A percentile compares a stretch with the other conserved stretches of the same genome.
Evolutionary conservation across 148 eudicot genomes (phyloP).

Genomic region (Fagopyrum tataricum): DNA sequence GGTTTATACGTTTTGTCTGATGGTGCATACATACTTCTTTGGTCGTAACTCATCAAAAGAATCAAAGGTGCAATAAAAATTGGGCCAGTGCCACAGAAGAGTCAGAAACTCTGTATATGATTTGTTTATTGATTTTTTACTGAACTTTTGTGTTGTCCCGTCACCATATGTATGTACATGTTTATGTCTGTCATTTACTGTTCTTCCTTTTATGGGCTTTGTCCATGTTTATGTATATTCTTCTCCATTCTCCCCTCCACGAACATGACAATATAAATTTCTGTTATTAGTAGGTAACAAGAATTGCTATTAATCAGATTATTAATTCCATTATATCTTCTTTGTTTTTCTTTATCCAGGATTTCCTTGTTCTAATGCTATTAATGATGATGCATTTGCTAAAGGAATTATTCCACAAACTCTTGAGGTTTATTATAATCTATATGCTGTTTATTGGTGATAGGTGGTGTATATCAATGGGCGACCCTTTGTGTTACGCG

Average conservation of each 20-base stretch:
- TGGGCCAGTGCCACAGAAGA: background rate
- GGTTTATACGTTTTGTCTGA: background rate
- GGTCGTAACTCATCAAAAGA: background rate
- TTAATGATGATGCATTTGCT: background rate
- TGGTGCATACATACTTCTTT: background rate
- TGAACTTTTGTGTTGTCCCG: background rate
- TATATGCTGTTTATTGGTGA: constrained; percentile 9
- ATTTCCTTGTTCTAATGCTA: background rate
- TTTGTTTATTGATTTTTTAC: background rate
- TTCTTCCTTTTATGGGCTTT: background rate
- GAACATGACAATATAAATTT: background rate
- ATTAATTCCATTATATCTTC: background rate
- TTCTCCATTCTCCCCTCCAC: background rate
- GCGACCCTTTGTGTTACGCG: constrained; percentile 97
- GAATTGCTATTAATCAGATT: background rate
- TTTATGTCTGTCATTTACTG: background rate
- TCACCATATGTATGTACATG: background rate
- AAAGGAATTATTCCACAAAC: background rate
- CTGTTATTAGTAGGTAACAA: background rate
- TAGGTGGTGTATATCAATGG: constrained; percentile 93
- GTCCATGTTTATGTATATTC: background rate
- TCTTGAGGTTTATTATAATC: constrained; percentile 3
- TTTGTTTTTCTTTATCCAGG: background rate
- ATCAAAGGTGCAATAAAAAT: background rate
- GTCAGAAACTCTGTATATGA: background rate